A percentile compares a stretch with the other conserved stretches of the same genome.
phyloP scores from a whole-genome alignment of 1,284 basidiomycete genomes.

The Irpex rosettiformis region DNA sequence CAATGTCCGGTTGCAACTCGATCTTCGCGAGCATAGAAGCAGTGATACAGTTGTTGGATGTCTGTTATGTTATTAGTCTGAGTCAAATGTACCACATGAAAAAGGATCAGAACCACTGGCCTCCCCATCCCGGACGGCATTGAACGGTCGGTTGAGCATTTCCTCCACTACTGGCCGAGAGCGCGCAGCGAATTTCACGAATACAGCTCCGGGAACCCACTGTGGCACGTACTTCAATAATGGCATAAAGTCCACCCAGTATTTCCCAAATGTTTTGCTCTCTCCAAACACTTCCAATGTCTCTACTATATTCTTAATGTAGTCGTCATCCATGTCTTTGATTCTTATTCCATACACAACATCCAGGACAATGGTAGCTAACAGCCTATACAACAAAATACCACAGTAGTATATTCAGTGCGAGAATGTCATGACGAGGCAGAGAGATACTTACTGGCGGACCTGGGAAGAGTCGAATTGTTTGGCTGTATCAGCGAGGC shows the following conservation, averaged over 20 bases:
- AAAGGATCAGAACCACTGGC: not conserved
- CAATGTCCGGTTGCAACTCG: not conserved
- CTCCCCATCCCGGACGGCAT: conserved; percentile 1
- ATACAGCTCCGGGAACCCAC: conserved; percentile 12
- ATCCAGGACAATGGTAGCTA: not conserved
- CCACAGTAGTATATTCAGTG: not conserved
- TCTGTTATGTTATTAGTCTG: too few relatives aligned
- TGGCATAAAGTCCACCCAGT: not conserved
- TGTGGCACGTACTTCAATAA: conserved; percentile 1
- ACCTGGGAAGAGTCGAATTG: not conserved
- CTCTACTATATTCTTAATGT: not conserved
- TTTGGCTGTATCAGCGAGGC: not conserved
- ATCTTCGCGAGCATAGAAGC: not conserved
- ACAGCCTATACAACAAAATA: not conserved
- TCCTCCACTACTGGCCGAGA: conserved; percentile 7
- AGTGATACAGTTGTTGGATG: not conserved
- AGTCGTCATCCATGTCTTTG: not conserved
- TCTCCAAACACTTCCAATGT: not conserved
- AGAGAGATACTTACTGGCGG: not conserved
- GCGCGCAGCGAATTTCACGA: conserved; percentile 5
- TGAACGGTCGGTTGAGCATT: conserved; percentile 9
- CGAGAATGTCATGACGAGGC: conserved; percentile 5
- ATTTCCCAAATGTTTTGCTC: not conserved
- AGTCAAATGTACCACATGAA: not conserved
- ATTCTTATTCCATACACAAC: not conserved